Base-by-base conservation (phyloP, 306 rosid species). In the Trifolium fragiferum region DNA sequence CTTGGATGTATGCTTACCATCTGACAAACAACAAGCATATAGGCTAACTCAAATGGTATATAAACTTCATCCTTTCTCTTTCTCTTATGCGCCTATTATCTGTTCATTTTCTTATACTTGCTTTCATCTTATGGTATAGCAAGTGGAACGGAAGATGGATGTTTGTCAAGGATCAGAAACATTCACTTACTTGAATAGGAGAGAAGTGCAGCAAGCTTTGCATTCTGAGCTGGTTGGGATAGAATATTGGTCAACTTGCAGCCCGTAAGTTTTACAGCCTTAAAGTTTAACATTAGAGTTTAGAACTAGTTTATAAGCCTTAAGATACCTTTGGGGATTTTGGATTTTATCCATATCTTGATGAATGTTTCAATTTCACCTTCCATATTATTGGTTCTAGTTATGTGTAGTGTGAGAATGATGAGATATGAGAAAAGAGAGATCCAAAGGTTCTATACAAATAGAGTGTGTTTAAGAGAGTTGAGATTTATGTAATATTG, bases 141-240 rank as follows among this genome's bases (percentile, higher is more conserved):
- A 82, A 86, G 84, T 74, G 10, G 70, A 40, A 1, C 85, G 25
- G 44, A 83, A 79, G 27, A 40, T 80, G 61, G 93, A 89, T 79
- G 88, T 86, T 10, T 92, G 96, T 78, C 84, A 86, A 44, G 91
- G 75, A 47, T 90, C 89, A 3, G 3, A 40, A 9, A 9, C 11
- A 10, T 40, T 40, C 44, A 2, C 11, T 13, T 8, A 40, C 44
- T 40, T 40, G 3, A 9, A 41, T 41, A 3, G 46, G 46, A 41
- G 13, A 41, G 12, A 10, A 10, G 14, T 89, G 23, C 89, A 78
- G 10, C 51, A 78, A 44, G 93, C 93, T 74, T 83, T 91, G 35
- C 95, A 89, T 66, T 90, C 91, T 21, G 74, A 76, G 83, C 89
- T 92, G 10, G 83, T 87, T 0, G 87, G 91, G 20, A 61, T 87